Base-by-base conservation (phyloP, 2,329 filamentous ascomycete species). In the Aspergillus sp. region DNA sequence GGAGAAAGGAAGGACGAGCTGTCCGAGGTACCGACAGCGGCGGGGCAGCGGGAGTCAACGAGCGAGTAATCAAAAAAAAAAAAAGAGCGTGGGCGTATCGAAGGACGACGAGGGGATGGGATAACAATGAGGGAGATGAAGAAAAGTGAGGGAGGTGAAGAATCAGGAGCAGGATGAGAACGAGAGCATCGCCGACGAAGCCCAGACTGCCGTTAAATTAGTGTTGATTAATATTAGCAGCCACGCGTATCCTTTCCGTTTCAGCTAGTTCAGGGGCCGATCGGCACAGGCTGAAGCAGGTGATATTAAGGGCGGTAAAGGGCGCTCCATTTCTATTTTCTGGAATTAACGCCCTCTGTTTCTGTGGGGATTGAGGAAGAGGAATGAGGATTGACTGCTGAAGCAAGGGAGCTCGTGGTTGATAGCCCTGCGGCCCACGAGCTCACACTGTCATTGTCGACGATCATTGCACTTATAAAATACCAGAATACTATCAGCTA, bases 171-270 rank as follows among this genome's bases (percentile, higher is more conserved):
- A 56, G 44, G 44, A 48, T 47, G 55, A 58, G 39, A 60, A 51
- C 19, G 44, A 33, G 41, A 39, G 39, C 40, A 24, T 31, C 43
- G 43, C 50, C 51, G 44, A 44, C 37, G 45, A 47, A 53, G 51
- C 52, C 52, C 56, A 55, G 56, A 50, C 51, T 44, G 40, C 51
- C 51, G 56, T 58, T 58, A 51, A 55, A 55, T 58, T 58, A 58
- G 56, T 55, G 31, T 57, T 47, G 21, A 39, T 55, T 47, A 46
- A 31, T 33, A 19, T 41, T 44, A 24, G 27, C 53, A 39, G 55
- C 55, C 53, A 61, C 61, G 61, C 61, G 56, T 58, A 63, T 63
- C 61, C 55, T 55, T 62, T 52, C 59, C 58, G 45, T 61, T 61
- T 61, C 56, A 58, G 55, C 52, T 51, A 35, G 52, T 35, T 61